These are phyloP conservation scores for Oleoguttula mirabilis DNA, from an alignment of 495 filamentous ascomycete genomes.

Conservation along the genomic window DNA sequence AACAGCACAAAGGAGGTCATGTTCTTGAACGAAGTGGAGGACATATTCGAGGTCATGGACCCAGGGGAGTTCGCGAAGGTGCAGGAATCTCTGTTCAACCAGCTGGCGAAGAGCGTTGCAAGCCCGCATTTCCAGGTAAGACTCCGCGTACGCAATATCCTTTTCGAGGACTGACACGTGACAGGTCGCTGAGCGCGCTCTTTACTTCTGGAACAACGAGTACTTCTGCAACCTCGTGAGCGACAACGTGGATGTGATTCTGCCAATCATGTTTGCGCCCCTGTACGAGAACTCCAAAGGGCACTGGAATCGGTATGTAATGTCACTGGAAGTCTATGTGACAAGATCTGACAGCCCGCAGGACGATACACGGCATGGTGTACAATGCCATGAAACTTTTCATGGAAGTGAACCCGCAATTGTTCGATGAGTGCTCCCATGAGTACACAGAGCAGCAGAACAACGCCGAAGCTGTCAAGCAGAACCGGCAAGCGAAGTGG, in stretches of 20 bases:
- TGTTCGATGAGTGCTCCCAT: conserved; percentile 97
- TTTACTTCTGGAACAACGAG: conserved; percentile 99
- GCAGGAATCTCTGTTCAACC: conserved; percentile 91
- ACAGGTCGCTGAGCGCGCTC: conserved; percentile 82
- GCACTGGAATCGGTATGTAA: conserved; percentile 84
- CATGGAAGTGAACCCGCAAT: conserved; percentile 98
- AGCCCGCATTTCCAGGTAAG: conserved; percentile 93
- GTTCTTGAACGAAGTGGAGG: conserved; percentile 98
- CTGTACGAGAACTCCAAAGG: conserved; percentile 99
- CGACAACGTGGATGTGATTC: conserved; percentile 95
- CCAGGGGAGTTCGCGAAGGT: conserved; percentile 97
- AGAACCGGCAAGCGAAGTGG: conserved; percentile 71
- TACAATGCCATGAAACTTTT: conserved; percentile 99
- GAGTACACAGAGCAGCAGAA: conserved; percentile 97
- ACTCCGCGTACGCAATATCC: too few relatives aligned
- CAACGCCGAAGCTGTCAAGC: conserved; percentile 65
- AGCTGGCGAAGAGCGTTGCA: conserved; percentile 93
- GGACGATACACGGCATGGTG: conserved; percentile 99
- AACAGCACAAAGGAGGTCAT: conserved; percentile 99
- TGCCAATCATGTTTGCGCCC: conserved; percentile 98
- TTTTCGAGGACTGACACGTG: conserved; percentile 4
- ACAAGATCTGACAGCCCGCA: conserved; percentile 27
- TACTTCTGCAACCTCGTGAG: conserved; percentile 99
- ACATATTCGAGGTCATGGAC: conserved; percentile 99
- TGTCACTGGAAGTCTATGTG: neutral